Base-by-base conservation (phyloP, 1,284 basidiomycete species). In the Trichosporon ovoides region DNA sequence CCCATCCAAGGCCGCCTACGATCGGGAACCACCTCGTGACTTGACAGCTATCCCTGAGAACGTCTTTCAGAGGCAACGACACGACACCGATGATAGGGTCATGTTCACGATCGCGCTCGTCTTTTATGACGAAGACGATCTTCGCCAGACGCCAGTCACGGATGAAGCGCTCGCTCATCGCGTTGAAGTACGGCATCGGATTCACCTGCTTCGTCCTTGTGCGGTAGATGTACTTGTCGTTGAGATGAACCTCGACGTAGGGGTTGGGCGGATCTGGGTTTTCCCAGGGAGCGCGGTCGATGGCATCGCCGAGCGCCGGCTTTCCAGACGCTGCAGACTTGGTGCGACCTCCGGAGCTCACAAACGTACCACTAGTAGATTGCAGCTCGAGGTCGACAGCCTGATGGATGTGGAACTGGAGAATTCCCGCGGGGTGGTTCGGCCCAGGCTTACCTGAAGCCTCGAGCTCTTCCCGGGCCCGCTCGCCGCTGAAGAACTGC, bases 81-180 rank as follows among this genome's bases (percentile, higher is more conserved):
- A 76, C 70, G 11, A 76, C 48, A 10, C 73, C 77, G 13, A 75
- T 61, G 20, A 75, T 74, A 11, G 75, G 73, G 65, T 76, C 71
- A 62, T 76, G 75, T 59, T 79, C 77, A 38, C 76, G 59, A 59
- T 78, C 72, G 28, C 77, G 60, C 58, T 76, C 74, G 57, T 81
- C 78, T 40, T 76, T 63, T 7, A 80, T 70, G 0, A 80, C 79
- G 54, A 81, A 70, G 20, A 73, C 69, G 52, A 81, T 65, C 51
- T 72, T 70, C 16, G 76, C 74, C 31, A 72, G 65, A 9, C 70
- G 69, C 78, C 79, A 80, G 67, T 81, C 78, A 18, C 77, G 61
- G n/a, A 80, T 64, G 55, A 79, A 80, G 20, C 79, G 63, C 63
- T 81, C 80, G 43, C 76, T 76, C n/a, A 75, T 68, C 2, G 79